phyloP scores from a whole-genome alignment of 1,139 yeast species.

The Lodderomyces metapsilosis region DNA sequence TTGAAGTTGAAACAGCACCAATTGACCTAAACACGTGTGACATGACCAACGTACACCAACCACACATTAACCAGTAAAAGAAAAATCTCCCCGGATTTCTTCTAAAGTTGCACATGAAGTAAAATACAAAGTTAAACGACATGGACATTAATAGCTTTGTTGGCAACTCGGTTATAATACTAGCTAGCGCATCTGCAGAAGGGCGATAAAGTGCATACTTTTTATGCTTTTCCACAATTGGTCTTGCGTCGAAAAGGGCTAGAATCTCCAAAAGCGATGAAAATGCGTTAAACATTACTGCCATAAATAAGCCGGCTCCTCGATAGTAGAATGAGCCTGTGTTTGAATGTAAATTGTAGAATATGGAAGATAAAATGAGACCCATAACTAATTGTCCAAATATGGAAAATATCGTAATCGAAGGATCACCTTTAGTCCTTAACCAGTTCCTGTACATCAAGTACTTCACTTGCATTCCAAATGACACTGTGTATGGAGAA shows the following conservation, averaged over 20 bases:
- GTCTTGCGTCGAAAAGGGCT: conserved; percentile 54
- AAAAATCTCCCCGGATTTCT: conserved; percentile 61
- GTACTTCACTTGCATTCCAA: conserved; percentile 32
- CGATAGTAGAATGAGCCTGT: conserved; percentile 56
- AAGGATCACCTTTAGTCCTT: conserved; percentile 29
- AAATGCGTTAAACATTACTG: conserved; percentile 55
- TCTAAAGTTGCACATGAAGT: conserved; percentile 58
- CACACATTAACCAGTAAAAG: conserved; percentile 44
- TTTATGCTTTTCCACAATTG: conserved; percentile 60
- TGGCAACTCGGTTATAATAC: conserved; percentile 58
- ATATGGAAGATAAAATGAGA: conserved; percentile 46
- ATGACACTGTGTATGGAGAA: conserved; percentile 36
- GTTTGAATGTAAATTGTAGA: conserved; percentile 44
- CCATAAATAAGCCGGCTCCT: conserved; percentile 58
- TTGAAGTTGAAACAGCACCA: conserved; percentile 54
- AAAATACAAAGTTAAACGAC: conserved; percentile 46
- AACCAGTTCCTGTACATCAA: conserved; percentile 26
- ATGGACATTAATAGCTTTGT: conserved; percentile 46
- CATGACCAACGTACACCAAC: conserved; percentile 50
- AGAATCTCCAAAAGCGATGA: conserved; percentile 59
- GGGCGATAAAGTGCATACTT: conserved; percentile 63
- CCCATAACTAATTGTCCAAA: conserved; percentile 31
- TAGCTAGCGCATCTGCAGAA: conserved; percentile 62
- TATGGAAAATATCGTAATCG: conserved; percentile 25
- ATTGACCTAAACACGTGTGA: conserved; percentile 58